Conservation (phyloP, 2,329 filamentous ascomycete species). For the Xylariaceae sp. region DNA sequence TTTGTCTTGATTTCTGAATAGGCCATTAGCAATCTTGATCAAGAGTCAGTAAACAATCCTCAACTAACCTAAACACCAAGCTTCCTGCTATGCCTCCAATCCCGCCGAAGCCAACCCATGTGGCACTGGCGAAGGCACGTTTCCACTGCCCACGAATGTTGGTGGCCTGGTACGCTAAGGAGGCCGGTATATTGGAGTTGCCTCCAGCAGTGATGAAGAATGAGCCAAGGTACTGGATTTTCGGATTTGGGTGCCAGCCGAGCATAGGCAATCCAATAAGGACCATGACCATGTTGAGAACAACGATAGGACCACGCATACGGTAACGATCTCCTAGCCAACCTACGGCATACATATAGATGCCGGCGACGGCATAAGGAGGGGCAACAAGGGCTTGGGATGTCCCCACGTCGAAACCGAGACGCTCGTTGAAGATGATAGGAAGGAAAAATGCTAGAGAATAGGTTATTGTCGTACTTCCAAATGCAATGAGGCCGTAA, state of each 20-base stretch:
- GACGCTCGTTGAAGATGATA: conserved; percentile 59
- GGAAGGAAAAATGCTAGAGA: conserved; percentile 75
- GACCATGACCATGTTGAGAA: conserved; percentile 59
- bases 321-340: conserved; percentile 63
- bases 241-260: conserved; percentile 55
- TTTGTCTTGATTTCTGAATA: conserved; percentile 39
- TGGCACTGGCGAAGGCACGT: conserved; percentile 71
- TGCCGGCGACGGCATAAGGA: conserved; percentile 60
- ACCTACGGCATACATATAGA: conserved; percentile 55
- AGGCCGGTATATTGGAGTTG: conserved; percentile 70
- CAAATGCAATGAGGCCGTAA: conserved; percentile 57
- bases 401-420: conserved; percentile 59
- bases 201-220: conserved; percentile 72
- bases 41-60: neutral
- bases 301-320: conserved; percentile 60
- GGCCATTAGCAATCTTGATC: conserved; percentile 2
- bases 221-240: conserved; percentile 65
- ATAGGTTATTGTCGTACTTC: conserved; percentile 67
- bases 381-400: conserved; percentile 69
- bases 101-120: conserved; percentile 69
- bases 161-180: conserved; percentile 78
- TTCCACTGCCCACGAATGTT: conserved; percentile 89
- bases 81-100: conserved; percentile 73
- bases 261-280: conserved; percentile 68
- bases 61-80: conserved; percentile 57